Conservation (phyloP, 768 basidiomycete species). For the Phylloporus arenicola region DNA sequence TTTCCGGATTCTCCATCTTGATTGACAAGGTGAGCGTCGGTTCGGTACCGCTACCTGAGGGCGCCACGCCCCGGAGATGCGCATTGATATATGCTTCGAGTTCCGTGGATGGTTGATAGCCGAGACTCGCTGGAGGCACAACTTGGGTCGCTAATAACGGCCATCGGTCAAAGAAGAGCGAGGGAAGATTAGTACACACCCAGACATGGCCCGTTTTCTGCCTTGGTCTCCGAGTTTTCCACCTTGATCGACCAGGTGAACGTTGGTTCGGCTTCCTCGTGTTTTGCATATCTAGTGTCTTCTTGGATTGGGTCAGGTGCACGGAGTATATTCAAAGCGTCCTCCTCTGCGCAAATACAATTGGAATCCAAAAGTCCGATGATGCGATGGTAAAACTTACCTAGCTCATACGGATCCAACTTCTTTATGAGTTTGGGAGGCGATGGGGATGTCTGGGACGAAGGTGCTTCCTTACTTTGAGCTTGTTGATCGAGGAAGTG, state of each 20-base stretch:
- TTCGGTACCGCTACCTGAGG: neutral
- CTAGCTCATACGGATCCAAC: constrained; percentile 28
- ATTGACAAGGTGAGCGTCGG: neutral
- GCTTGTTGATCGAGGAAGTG: constrained; percentile 2
- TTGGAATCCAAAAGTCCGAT: neutral
- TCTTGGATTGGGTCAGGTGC: neutral
- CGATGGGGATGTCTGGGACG: neutral
- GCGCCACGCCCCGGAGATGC: no score
- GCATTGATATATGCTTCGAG: no score
- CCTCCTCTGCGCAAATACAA: constrained; percentile 17
- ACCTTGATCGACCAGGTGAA: constrained; percentile 1
- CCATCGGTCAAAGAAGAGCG: neutral
- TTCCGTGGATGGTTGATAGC: no score
- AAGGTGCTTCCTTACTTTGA: neutral
- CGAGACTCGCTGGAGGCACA: no score
- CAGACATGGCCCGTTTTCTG: neutral
- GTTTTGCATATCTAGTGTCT: neutral
- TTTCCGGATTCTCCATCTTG: constrained; percentile 2
- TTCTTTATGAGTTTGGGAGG: constrained; percentile 21
- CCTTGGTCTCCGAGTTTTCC: constrained; percentile 1
- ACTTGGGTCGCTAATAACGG: no score
- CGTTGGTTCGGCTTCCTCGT: neutral
- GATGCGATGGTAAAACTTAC: neutral
- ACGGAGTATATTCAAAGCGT: constrained; percentile 14
- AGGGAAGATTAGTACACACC: neutral